Evolutionary conservation across 192 early-diverging fungal genomes (phyloP).

Genomic region (Dissophora ornata): DNA sequence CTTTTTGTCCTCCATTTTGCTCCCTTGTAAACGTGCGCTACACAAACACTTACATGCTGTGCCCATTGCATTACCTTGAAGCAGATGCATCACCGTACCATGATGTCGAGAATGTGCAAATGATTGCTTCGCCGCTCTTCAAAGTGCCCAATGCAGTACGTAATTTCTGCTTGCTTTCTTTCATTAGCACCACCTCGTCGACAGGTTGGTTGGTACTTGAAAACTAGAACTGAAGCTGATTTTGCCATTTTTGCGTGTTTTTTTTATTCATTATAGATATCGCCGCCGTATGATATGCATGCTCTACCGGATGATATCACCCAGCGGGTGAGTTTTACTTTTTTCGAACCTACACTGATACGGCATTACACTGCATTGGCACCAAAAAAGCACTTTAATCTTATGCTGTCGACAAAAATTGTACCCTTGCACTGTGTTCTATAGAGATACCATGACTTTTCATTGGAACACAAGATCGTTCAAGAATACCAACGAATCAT

Average conservation of each 20-base stretch:
- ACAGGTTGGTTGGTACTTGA: too few relatives aligned
- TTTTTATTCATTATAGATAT: conserved; percentile 24
- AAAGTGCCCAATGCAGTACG: conserved; percentile 38
- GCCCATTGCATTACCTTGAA: not conserved
- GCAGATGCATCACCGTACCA: conserved; percentile 52
- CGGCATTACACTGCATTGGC: too few relatives aligned
- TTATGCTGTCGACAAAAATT: not conserved
- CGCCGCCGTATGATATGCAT: conserved; percentile 43
- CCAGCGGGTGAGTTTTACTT: conserved; percentile 26
- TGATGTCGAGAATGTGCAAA: conserved; percentile 47
- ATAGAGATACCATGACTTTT: conserved; percentile 63
- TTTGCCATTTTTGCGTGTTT: too few relatives aligned
- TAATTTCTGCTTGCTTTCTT: not conserved
- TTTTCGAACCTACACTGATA: too few relatives aligned
- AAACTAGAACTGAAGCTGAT: not conserved
- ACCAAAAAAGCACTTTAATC: too few relatives aligned
- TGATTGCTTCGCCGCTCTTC: conserved; percentile 51
- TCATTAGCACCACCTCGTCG: too few relatives aligned
- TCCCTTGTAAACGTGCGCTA: too few relatives aligned
- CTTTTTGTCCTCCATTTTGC: too few relatives aligned
- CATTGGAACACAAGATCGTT: conserved; percentile 63
- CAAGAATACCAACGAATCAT: conserved; percentile 56
- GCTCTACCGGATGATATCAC: conserved; percentile 31
- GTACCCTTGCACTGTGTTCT: not conserved
- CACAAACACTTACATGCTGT: not conserved